Base-by-base conservation (phyloP, 169 alveolate species). In the Hammondia hammondi region DNA sequence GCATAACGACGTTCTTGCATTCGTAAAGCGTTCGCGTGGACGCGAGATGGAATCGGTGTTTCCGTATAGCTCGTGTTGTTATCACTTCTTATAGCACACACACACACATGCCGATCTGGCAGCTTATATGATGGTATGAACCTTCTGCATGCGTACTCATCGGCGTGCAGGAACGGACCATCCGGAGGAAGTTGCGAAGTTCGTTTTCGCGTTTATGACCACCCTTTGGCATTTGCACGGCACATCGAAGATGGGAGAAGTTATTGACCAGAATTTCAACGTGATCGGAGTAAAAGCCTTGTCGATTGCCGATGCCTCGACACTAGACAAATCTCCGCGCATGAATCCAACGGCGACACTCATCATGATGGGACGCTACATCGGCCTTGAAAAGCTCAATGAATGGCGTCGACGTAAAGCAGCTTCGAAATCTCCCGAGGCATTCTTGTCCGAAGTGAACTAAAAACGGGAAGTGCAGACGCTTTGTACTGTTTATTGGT, bases 271-370 rank as follows among this genome's bases (percentile, higher is more conserved):
- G 48, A 29, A 81, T 21, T 92, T 92, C 45, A 71, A 61, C 14
- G 92, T 92, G 27, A 85, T 35, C 21, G 92, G 92, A 4, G 73
- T 84, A 4, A 52, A 43, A 5, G 37, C 39, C 71, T 93, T 92
- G 37, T 43, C 84, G 21, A 46, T 92, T 24, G 95, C 77, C 48
- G 95, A 92, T 35, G 95, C 95, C 27, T 57, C 89, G 19, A 71
- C 56, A 17, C 37, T 92, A 35, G 14, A 61, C 27, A 37, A 39
- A 45, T 29, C 67, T 43, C 17, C 95, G 32, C 92, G 95, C 52
- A 45, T 92, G 87, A 92, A 92, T 39, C 95, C 95, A 14, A 85
- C 93, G 61, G 88, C 85, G n/a, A 92, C 95, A 2, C 56, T 92
- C 43, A 19, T 84, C n/a, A 67, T 77, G 85, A 27, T 92, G 77